Base-by-base conservation (phyloP, 2,329 filamentous ascomycete genomes). In the Sarocladiaceae sp. region DNA sequence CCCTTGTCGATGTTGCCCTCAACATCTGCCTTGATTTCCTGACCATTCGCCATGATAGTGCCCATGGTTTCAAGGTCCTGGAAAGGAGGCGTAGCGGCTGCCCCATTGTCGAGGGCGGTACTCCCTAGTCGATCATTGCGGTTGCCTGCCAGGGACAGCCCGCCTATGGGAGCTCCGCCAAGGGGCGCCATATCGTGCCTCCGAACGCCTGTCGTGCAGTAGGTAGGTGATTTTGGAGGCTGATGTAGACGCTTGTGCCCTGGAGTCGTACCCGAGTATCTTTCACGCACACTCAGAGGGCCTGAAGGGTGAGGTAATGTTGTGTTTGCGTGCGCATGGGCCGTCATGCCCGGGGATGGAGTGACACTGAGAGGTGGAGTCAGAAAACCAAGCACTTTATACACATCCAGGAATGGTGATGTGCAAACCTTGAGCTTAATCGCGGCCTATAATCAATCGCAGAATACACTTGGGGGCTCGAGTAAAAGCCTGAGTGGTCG, bases 1-100 rank as follows among this genome's bases (percentile, higher is more conserved):
- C 91, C 91, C 61, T 96, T 95, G 66, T 95, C 89, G 54, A 96
- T 90, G 60, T 83, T 86, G 31, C 88, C 89, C 26, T 85, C 78
- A 57, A 96, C 88, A 13, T 88, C 86, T 18, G 88, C 78, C 57
- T 84, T 85, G 58, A 94, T 77, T 1, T 75, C 72, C 18, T 26
- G 22, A 7, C 47, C 47, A 22, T 50, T 31, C 6, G 29, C 22
- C 26, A 37, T 17, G 11, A 50, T 50, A 12, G 77, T 78, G 36
- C 82, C 81, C 50, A 84, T 72, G 33, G 74, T 75, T 25, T 73
- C 72, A 50, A 80, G 70, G 6, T 71, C 57, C 56, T 70, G 63
- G 20, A 84, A 71, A 8, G 82, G 82, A 44, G 82, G 82, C 28
- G 81, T 75, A 56, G 44, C 22, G 7, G 22, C 17, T 8, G 44